phyloP scores from a whole-genome alignment of 2,329 filamentous ascomycete genomes.

The Fusarium luffae region DNA sequence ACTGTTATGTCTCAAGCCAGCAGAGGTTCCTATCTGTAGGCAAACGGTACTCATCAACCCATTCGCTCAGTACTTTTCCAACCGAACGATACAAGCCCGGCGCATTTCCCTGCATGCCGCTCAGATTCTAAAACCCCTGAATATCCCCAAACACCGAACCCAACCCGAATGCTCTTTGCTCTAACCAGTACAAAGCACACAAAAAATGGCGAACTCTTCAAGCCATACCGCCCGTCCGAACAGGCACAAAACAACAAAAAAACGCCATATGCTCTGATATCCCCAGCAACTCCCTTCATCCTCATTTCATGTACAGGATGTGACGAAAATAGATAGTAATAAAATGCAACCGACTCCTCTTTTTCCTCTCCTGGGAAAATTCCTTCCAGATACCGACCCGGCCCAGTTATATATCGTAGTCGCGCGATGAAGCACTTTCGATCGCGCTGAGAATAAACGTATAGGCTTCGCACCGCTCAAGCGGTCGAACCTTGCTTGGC shows the following conservation, averaged over 20 bases:
- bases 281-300: constrained; percentile 27
- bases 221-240: constrained; percentile 14
- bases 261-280: constrained; percentile 36
- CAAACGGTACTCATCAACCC: constrained; percentile 44
- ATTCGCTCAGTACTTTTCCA: constrained; percentile 45
- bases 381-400: constrained; percentile 28
- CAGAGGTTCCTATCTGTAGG: constrained; percentile 39
- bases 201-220: constrained; percentile 17
- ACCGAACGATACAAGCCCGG: constrained; percentile 39
- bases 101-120: constrained; percentile 37
- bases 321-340: background rate
- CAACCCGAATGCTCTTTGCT: constrained; percentile 1
- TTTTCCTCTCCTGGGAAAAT: constrained; percentile 37
- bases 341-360: constrained; percentile 39
- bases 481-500: constrained; percentile 28
- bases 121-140: constrained; percentile 30
- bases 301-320: constrained; percentile 34
- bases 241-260: constrained; percentile 21
- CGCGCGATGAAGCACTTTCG: constrained; percentile 47
- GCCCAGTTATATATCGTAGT: constrained; percentile 42
- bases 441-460: constrained; percentile 46
- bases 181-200: constrained; percentile 5
- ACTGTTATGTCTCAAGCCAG: constrained; percentile 46
- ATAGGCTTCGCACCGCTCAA: constrained; percentile 35
- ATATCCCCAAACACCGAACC: constrained; percentile 19